Percentiles rank a stretch among this genome's conserved stretches.
Conservation (phyloP, 2,329 filamentous ascomycete species). For the Neofusicoccum parvum region DNA sequence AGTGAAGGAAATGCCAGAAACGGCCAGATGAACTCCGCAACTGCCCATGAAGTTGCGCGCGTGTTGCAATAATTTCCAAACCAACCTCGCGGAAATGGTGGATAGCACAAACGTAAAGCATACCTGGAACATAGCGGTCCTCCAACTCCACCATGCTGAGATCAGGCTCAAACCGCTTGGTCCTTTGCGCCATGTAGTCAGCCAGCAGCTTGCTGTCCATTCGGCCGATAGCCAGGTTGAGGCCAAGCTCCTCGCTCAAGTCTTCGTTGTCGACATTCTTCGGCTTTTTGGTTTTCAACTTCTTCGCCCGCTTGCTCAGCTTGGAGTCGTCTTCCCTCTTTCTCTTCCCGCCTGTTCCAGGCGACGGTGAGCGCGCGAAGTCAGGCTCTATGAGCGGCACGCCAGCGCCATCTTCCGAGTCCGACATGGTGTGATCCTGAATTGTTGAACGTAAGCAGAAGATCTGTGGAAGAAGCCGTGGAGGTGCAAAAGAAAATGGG, state of each 20-base stretch:
- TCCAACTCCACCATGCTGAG: slow-evolving; percentile 82
- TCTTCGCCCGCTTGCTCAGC: slow-evolving; percentile 47
- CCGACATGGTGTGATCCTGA: slow-evolving; percentile 43
- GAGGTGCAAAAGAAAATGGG: slow-evolving; percentile 1
- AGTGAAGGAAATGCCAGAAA: too few species aligned
- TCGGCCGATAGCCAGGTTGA: slow-evolving; percentile 78
- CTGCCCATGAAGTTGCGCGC: too few species aligned
- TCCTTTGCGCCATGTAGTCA: slow-evolving; percentile 81
- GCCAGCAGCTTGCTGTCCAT: slow-evolving; percentile 84
- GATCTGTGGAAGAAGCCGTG: slow-evolving; percentile 22
- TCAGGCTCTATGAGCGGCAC: slow-evolving; percentile 48
- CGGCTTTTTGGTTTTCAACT: slow-evolving; percentile 60
- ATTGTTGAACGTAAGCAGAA: slow-evolving; percentile 22
- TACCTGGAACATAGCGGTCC: slow-evolving; percentile 79
- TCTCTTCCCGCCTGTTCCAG: slow-evolving; percentile 38
- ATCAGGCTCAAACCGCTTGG: slow-evolving; percentile 75
- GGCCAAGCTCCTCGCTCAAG: slow-evolving; percentile 50
- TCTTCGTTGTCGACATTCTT: slow-evolving; percentile 66
- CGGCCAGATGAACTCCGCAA: too few species aligned
- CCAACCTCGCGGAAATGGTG: not conserved
- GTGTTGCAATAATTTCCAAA: too few species aligned
- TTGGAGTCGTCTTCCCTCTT: slow-evolving; percentile 40
- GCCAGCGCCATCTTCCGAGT: slow-evolving; percentile 46
- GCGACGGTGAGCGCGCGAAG: slow-evolving; percentile 33
- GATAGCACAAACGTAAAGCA: slow-evolving; percentile 25